A percentile compares a stretch with the other conserved stretches of the same genome.
phyloP scores from a whole-genome alignment of 1,139 yeast species.

The Pichia sorboxylosa region DNA sequence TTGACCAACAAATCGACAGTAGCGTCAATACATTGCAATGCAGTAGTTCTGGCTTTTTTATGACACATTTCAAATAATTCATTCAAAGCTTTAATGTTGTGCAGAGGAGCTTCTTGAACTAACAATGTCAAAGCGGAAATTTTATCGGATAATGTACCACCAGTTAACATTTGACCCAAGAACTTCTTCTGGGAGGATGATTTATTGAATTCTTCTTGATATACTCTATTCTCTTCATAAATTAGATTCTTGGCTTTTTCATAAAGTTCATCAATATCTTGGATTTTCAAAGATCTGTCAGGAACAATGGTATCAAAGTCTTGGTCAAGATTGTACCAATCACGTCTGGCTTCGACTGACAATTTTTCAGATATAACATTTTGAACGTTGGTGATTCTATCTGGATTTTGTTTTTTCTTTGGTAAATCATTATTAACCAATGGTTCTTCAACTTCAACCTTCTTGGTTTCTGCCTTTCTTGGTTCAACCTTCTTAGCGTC shows the following conservation, averaged over 20 bases:
- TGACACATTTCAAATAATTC: conserved; percentile 67
- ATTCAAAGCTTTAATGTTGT: conserved; percentile 75
- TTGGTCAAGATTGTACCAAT: conserved; percentile 59
- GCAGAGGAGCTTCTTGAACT: conserved; percentile 91
- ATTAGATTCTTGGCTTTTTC: conserved; percentile 58
- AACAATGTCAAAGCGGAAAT: conserved; percentile 86
- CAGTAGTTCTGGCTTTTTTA: conserved; percentile 89
- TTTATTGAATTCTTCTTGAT: conserved; percentile 66
- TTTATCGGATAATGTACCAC: conserved; percentile 93
- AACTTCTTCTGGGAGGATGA: conserved; percentile 81
- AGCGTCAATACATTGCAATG: conserved; percentile 82
- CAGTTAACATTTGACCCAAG: conserved; percentile 75
- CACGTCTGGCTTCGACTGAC: conserved; percentile 50
- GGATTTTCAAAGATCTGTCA: conserved; percentile 33
- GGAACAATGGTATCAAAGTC: conserved; percentile 21
- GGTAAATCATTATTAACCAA: conserved; percentile 20
- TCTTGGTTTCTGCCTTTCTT: conserved; percentile 24
- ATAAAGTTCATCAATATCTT: conserved; percentile 43
- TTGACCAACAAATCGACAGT: conserved; percentile 71
- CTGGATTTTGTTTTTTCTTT: conserved; percentile 21
- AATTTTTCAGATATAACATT: conserved; percentile 49
- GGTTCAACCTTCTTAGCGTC: too few relatives aligned
- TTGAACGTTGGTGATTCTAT: conserved; percentile 40
- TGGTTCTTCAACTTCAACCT: conserved; percentile 23
- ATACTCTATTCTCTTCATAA: conserved; percentile 60